Evolutionary conservation across 2,329 filamentous ascomycete genomes (phyloP).

Genomic region (Neoscytalidium dimidiatum): DNA sequence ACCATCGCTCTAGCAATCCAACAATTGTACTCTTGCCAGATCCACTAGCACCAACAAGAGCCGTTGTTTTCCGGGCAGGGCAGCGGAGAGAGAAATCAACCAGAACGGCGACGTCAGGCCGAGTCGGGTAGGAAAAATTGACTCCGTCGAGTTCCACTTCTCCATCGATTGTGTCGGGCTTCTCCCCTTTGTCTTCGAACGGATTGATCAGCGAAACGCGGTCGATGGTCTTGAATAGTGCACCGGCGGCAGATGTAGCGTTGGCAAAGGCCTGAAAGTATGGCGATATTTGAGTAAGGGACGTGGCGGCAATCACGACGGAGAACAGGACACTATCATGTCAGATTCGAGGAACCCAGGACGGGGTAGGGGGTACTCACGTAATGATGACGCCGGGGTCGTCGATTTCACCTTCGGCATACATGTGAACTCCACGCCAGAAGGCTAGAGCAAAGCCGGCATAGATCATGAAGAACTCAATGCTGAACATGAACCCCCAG

Average conservation of each 20-base stretch:
- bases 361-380: constrained; percentile 20
- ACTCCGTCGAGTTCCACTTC: constrained; percentile 75
- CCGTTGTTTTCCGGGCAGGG: constrained; percentile 88
- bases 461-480: constrained; percentile 45
- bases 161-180: constrained; percentile 29
- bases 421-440: constrained; percentile 40
- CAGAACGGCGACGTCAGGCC: constrained; percentile 89
- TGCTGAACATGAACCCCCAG: constrained; percentile 46
- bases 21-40: constrained; percentile 95
- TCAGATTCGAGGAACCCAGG: constrained; percentile 12
- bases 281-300: constrained; percentile 16
- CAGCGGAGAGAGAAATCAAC: constrained; percentile 76
- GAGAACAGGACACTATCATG: constrained; percentile 34
- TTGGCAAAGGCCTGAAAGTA: constrained; percentile 27
- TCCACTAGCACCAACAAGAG: constrained; percentile 89
- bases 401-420: constrained; percentile 31
- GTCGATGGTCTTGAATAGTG: constrained; percentile 31
- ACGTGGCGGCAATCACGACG: constrained; percentile 31
- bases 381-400: constrained; percentile 39
- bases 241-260: constrained; percentile 35
- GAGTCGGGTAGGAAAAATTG: constrained; percentile 92
- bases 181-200: constrained; percentile 25
- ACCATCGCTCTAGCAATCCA: constrained; percentile 90
- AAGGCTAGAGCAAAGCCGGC: constrained; percentile 41
- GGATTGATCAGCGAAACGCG: constrained; percentile 11